These are phyloP conservation scores for Epithele typhae DNA, from an alignment of 768 basidiomycete species.

Conservation along the genomic window DNA sequence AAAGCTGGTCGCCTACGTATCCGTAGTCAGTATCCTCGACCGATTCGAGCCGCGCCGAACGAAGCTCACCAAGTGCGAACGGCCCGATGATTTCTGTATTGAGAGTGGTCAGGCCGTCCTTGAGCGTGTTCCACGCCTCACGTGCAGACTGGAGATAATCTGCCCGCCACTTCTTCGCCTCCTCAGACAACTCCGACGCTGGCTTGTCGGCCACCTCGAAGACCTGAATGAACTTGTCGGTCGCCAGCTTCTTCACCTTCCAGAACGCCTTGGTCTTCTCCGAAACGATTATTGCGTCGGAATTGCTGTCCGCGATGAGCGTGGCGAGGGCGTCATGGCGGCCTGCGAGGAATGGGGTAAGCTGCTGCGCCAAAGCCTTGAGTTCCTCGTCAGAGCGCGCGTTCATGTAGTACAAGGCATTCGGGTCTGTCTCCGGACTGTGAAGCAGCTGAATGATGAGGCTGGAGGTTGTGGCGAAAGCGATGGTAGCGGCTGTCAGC, in stretches of 20 bases:
- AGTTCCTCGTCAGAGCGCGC: conserved; percentile 56
- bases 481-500: conserved; percentile 77
- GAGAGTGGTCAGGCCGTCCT: conserved; percentile 41
- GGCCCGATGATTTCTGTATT: conserved; percentile 61
- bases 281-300: conserved; percentile 45
- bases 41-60: not conserved
- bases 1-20: conserved; percentile 76
- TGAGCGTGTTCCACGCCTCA: conserved; percentile 48
- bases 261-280: conserved; percentile 63
- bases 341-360: conserved; percentile 39
- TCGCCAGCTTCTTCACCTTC: conserved; percentile 47
- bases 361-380: conserved; percentile 37
- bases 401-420: conserved; percentile 52
- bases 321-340: conserved; percentile 45
- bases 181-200: conserved; percentile 34
- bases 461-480: conserved; percentile 46
- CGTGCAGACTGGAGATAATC: conserved; percentile 49
- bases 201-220: conserved; percentile 41
- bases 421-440: conserved; percentile 58
- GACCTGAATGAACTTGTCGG: conserved; percentile 41
- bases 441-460: conserved; percentile 55
- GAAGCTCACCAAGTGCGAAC: conserved; percentile 52
- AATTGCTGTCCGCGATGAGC: conserved; percentile 46
- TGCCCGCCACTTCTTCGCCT: conserved; percentile 36
- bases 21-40: not conserved